Conservation (phyloP, 2,329 filamentous ascomycete species). For the Fusarium ambrosium region DNA sequence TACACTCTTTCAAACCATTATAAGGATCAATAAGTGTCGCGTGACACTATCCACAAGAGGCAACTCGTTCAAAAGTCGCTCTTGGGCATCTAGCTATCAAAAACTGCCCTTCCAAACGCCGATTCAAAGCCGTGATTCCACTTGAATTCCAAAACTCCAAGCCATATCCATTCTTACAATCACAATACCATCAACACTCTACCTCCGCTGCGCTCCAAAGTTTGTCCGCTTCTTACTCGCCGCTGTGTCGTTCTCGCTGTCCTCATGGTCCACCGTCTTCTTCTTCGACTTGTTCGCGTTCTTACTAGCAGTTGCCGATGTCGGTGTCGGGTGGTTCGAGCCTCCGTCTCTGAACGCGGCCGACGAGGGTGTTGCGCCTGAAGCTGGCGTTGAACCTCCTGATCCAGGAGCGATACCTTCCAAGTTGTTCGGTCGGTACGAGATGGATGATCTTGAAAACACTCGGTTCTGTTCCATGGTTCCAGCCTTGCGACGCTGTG, state of each 20-base stretch:
- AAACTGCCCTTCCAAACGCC: conserved; percentile 23
- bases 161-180: background rate
- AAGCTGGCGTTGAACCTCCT: conserved; percentile 53
- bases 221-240: conserved; percentile 68
- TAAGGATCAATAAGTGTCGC: background rate
- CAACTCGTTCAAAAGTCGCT: background rate
- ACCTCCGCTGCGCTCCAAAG: conserved; percentile 69
- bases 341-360: conserved; percentile 65
- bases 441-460: conserved; percentile 76
- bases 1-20: background rate
- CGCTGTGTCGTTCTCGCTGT: conserved; percentile 72
- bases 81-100: background rate
- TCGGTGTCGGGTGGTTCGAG: conserved; percentile 69
- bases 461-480: conserved; percentile 79
- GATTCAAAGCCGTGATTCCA: conserved; percentile 5
- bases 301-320: conserved; percentile 63
- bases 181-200: conserved; percentile 7
- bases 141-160: conserved; percentile 19
- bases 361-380: conserved; percentile 60
- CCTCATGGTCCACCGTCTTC: conserved; percentile 61
- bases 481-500: conserved; percentile 74
- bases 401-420: conserved; percentile 54
- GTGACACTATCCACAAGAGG: background rate
- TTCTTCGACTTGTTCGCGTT: conserved; percentile 66
- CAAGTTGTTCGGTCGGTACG: conserved; percentile 64